Evolutionary conservation across 257 asterid species (phyloP), one percentile per base, ranked within the genome.

Genomic region (Nicotiana noctiflora): DNA sequence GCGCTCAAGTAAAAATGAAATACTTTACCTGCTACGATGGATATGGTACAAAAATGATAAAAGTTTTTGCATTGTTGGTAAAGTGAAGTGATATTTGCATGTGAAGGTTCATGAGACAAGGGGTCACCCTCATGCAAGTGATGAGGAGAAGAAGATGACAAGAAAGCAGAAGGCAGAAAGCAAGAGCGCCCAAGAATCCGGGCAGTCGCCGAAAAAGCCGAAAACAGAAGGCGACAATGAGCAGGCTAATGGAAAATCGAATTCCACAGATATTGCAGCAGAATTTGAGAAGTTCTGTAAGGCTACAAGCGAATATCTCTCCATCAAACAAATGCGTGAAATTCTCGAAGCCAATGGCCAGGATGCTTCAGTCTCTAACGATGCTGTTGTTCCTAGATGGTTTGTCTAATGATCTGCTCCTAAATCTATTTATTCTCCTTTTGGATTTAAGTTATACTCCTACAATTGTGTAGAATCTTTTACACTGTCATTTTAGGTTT

Each of bases 341-440:
- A 89, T 96, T 75, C 90, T 96, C 0, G 92, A 91, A 83, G 90
- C 90, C 15, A 96, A 96, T 10, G 93, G 87, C 59, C 93, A 89
- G 82, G 89, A 86, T 67, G 2, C 92, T 0, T 55, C 85, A 7
- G 93, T 87, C 37, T 18, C 83, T 0, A 97, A 92, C 59, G 99
- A 90, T 31, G 96, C 95, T 11, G 95, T 96, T 64, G 96, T 96
- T 27, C 94, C 97, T 4, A 87, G 86, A 92, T 95, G 99, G 98
- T 94, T 70, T 77, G 85, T 82, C 18, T 21, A 9, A 11, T 25
- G 5, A 8, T 10, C 57, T 19, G 40, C 53, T 34, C 34, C 14
- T 44, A 23, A 3, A 51, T 51, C 6, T 27, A 27, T 27, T 27
- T 27, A 27, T 27, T 27, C 29, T 27, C 29, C 29, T 27, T 27